Conservation (phyloP, 768 basidiomycete species). For the Hypholoma fasciculare region DNA sequence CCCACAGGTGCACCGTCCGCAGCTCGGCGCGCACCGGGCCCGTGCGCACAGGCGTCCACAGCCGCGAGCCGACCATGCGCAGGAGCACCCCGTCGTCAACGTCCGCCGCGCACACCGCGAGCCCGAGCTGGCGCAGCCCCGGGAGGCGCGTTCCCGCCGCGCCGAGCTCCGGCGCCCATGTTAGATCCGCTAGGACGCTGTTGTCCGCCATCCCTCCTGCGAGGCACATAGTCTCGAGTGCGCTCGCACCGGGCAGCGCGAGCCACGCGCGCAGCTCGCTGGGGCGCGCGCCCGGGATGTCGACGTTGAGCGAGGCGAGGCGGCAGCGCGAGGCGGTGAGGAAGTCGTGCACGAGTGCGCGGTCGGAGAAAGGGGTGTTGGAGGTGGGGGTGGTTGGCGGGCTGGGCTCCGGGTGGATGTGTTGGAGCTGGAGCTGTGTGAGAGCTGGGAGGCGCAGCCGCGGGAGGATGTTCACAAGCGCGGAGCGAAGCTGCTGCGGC, state of each 20-base stretch:
- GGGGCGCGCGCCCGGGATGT: background rate
- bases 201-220: constrained; percentile 7
- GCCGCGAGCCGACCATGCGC: constrained; percentile 16
- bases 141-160: background rate
- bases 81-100: constrained; percentile 10
- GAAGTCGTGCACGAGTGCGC: background rate
- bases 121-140: constrained; percentile 10
- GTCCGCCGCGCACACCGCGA: background rate
- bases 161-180: background rate
- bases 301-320: background rate
- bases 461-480: background rate
- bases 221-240: constrained; percentile 5
- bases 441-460: background rate
- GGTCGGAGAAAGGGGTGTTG: background rate
- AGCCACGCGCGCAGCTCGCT: constrained; percentile 4
- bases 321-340: background rate
- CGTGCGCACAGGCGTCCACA: constrained; percentile 9
- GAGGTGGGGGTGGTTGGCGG: background rate
- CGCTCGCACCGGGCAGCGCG: background rate
- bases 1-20: constrained; percentile 1
- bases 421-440: background rate
- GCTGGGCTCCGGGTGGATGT: background rate
- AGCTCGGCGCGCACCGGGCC: background rate
- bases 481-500: background rate
- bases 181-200: constrained; percentile 6